phyloP scores from a whole-genome alignment of 768 basidiomycete species.

The Serendipita sp. region DNA sequence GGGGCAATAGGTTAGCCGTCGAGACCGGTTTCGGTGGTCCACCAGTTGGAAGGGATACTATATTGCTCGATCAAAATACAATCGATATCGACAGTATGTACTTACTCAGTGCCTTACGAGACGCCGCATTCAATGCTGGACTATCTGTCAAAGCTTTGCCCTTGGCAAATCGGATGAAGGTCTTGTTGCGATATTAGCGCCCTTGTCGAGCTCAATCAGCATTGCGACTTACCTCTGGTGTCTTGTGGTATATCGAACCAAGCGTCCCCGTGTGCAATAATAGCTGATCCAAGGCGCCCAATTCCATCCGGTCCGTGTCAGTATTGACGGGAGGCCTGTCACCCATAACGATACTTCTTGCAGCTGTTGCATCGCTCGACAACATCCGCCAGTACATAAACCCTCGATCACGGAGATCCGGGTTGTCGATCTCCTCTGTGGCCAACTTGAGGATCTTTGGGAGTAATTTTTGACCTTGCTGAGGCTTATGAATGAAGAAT shows the following conservation, averaged over 20 bases:
- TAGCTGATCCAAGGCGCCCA: conserved; percentile 87
- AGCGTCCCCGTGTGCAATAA: conserved; percentile 85
- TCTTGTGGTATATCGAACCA: conserved; percentile 95
- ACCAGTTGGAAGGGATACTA: conserved; percentile 37
- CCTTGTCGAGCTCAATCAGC: background rate
- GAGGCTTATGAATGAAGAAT: conserved; percentile 79
- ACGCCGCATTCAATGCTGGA: conserved; percentile 74
- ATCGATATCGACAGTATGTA: conserved; percentile 30
- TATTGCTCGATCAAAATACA: conserved; percentile 22
- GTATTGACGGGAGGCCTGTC: conserved; percentile 97
- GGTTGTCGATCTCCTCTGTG: conserved; percentile 96
- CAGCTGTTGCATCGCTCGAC: conserved; percentile 78
- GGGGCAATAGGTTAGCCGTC: conserved; percentile 16
- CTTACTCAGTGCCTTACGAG: conserved; percentile 53
- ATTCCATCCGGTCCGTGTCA: conserved; percentile 93
- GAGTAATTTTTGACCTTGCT: conserved; percentile 70
- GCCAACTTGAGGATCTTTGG: conserved; percentile 94
- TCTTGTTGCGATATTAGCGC: conserved; percentile 28
- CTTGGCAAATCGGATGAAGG: conserved; percentile 81
- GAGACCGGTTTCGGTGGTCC: conserved; percentile 37
- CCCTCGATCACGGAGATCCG: conserved; percentile 89
- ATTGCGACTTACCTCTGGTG: conserved; percentile 54
- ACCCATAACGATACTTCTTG: conserved; percentile 76
- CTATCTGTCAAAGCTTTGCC: conserved; percentile 74
- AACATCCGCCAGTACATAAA: conserved; percentile 99